Evolutionary conservation across 1,284 basidiomycete genomes (phyloP).

Genomic region (Tylopilus orsonianus): DNA sequence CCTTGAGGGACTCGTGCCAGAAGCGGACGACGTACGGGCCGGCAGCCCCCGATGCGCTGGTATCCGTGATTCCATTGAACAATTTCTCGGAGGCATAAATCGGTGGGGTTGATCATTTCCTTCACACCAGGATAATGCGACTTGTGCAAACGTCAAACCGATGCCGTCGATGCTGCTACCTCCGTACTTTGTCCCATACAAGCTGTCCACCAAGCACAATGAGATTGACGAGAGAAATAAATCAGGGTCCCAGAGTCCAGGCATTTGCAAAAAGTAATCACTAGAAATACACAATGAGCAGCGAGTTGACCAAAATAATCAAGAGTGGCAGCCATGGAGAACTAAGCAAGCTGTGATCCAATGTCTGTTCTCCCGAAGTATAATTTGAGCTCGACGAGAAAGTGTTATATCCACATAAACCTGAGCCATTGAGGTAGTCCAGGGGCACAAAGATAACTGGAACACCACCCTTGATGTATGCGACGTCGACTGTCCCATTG

Average conservation of each 20-base stretch:
- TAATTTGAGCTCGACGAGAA: background rate
- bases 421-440: constrained; percentile 39
- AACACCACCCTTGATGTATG: constrained; percentile 60
- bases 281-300: constrained; percentile 6
- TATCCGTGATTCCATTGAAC: constrained; percentile 29
- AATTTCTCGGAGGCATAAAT: constrained; percentile 19
- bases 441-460: constrained; percentile 54
- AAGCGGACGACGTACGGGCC: constrained; percentile 53
- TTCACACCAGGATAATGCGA: background rate
- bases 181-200: background rate
- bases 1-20: constrained; percentile 54
- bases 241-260: background rate
- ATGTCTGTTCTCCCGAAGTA: constrained; percentile 8
- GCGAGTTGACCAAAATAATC: constrained; percentile 12
- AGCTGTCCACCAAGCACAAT: background rate
- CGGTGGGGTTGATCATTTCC: constrained; percentile 19
- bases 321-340: constrained; percentile 1
- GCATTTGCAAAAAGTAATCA: too few relatives aligned
- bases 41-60: constrained; percentile 47
- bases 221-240: background rate
- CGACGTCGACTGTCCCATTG: constrained; percentile 53
- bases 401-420: constrained; percentile 36
- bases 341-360: constrained; percentile 1
- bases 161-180: background rate
- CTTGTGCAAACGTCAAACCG: background rate